Conservation (phyloP, 345 rosid genomes). For the Salix koriyanagi region DNA sequence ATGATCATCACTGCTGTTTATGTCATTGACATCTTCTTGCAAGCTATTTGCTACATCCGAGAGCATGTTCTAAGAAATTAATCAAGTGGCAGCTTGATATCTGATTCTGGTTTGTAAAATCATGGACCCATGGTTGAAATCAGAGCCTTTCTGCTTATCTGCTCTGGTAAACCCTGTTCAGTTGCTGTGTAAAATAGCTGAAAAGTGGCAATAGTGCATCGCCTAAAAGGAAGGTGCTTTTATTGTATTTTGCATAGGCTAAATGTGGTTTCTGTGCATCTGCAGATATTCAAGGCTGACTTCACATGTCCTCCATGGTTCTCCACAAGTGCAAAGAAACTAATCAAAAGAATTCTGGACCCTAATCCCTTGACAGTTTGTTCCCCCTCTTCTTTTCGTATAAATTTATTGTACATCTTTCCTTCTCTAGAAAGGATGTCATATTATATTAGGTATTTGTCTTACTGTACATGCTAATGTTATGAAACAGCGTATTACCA, state of each 20-base stretch:
- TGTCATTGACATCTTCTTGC: background rate
- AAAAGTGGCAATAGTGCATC: background rate
- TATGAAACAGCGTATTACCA: slow-evolving; percentile 71
- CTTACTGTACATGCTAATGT: slow-evolving; percentile 19
- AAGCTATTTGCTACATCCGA: background rate
- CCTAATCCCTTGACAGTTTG: slow-evolving; percentile 83
- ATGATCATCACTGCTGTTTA: background rate
- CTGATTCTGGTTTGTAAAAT: background rate
- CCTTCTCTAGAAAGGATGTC: background rate
- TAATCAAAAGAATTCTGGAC: slow-evolving; percentile 84
- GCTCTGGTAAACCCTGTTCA: background rate
- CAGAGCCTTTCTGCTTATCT: background rate
- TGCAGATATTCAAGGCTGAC: slow-evolving; percentile 89
- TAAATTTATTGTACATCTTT: background rate
- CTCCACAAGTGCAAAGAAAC: slow-evolving; percentile 86
- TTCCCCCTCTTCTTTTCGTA: background rate
- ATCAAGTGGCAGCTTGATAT: background rate
- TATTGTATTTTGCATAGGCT: background rate
- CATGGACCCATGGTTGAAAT: background rate
- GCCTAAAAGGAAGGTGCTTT: background rate
- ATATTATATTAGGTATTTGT: background rate
- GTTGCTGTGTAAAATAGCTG: background rate
- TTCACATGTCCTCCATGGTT: slow-evolving; percentile 94
- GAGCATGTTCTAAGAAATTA: background rate
- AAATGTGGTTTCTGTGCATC: slow-evolving; percentile 13